Evolutionary conservation across 2,329 filamentous ascomycete genomes (phyloP).

Genomic region (Calonectria honghensis): DNA sequence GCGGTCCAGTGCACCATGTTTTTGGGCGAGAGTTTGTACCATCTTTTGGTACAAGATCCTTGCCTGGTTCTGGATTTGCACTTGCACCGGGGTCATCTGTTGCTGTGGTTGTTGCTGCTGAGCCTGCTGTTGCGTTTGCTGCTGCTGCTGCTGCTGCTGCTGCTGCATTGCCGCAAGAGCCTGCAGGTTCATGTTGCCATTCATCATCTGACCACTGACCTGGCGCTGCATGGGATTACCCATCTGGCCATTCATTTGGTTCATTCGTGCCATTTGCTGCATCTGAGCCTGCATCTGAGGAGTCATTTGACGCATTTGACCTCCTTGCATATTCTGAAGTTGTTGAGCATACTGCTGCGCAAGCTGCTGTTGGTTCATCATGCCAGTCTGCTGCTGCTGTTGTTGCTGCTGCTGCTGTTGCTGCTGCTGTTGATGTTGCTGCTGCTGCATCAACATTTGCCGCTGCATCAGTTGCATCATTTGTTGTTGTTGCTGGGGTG

Average conservation of each 20-base stretch:
- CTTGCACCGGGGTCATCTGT: constrained; percentile 55
- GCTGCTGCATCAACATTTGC: constrained; percentile 63
- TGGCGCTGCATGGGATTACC: constrained; percentile 58
- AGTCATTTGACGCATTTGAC: constrained; percentile 59
- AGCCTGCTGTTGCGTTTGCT: constrained; percentile 57
- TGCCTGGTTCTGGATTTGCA: constrained; percentile 60
- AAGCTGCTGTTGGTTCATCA: constrained; percentile 65
- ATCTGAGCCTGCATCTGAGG: constrained; percentile 61
- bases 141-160: constrained; percentile 58
- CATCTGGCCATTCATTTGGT: constrained; percentile 57
- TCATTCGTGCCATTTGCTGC: constrained; percentile 61
- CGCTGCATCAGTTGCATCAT: constrained; percentile 63
- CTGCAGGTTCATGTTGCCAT: constrained; percentile 63
- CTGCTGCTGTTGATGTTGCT: constrained; percentile 59
- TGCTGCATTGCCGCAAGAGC: constrained; percentile 58
- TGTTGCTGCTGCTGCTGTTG: constrained; percentile 57
- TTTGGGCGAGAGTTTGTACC: constrained; percentile 58
- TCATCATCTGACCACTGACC: constrained; percentile 63
- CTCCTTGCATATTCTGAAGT: constrained; percentile 64
- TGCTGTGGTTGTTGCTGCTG: constrained; percentile 59
- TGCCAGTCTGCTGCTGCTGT: constrained; percentile 61
- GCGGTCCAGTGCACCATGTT: constrained; percentile 65
- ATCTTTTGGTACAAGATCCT: constrained; percentile 63
- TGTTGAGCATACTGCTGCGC: constrained; percentile 67
- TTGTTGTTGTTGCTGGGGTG: constrained; percentile 61